Evolutionary conservation across 2,329 filamentous ascomycete genomes (phyloP), one percentile per base, ranked within the genome.

Genomic region (Cladobotryum protrusum): DNA sequence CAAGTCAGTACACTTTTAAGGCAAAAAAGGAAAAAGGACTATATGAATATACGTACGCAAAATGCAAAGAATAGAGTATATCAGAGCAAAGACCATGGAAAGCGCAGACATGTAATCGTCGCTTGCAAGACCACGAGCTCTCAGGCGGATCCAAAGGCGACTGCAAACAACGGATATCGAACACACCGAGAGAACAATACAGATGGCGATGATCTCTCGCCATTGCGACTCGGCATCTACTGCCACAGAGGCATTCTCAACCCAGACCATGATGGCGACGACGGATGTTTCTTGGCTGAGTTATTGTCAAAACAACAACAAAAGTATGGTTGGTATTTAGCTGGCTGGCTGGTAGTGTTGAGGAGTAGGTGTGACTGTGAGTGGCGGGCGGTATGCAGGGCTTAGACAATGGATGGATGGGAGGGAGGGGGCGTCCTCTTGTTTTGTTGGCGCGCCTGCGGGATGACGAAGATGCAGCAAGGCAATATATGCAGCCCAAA

Each of bases 21-120:
- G 3, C 4, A 6, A 12, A 11, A 13, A 11, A n/a, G 29, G 12
- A 59, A 14, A 35, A 19, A n/a, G 1, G 15, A 17, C n/a, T 33
- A 8, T 29, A 9, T 29, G 6, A 9, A 29, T 29, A 32, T 11
- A 61, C 74, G 52, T 65, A 77, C 73, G 75, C 19, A 69, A 63
- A 32, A 79, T 77, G 52, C 74, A 78, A 3, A 78, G 63, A 5
- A 67, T 63, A 6, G 72, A 75, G 58, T 79, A 79, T 5, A 72
- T 57, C 24, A 79, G 57, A 40, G 71, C 72, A 53, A 77, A 78
- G 1, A 69, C 37, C 69, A 69, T 63, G 6, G 72, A 71, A 9
- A 72, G 24, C 1, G 65, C 54, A 1, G 66, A 56, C 62, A 72
- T 63, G 60, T 66, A 77, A 60, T 79, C 76, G 47, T 78, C 75